phyloP scores from a whole-genome alignment of 345 rosid genomes.

The Microcos paniculata region DNA sequence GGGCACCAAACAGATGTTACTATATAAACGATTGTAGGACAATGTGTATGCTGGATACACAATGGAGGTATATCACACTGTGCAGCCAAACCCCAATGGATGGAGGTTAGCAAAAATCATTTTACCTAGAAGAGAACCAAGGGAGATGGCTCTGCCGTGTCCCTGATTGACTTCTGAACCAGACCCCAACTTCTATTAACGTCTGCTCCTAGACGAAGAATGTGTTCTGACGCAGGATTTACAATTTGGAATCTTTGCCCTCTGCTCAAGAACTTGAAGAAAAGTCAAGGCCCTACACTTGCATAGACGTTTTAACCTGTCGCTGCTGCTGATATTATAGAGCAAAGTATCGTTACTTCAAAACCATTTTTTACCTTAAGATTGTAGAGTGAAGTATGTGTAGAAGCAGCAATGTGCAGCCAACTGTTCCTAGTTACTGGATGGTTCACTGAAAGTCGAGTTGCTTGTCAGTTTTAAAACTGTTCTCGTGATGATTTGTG shows the following conservation, averaged over 20 bases:
- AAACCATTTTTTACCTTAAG: neutral
- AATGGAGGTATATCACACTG: too few species aligned
- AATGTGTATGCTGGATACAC: too few species aligned
- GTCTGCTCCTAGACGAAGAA: too few species aligned
- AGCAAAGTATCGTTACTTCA: constrained; percentile 1
- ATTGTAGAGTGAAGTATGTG: neutral
- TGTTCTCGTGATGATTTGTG: neutral
- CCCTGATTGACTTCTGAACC: too few species aligned
- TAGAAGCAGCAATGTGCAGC: neutral
- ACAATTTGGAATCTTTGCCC: constrained; percentile 67
- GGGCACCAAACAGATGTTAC: too few species aligned
- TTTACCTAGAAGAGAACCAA: too few species aligned
- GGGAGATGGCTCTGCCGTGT: too few species aligned
- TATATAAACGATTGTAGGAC: too few species aligned
- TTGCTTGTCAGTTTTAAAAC: neutral
- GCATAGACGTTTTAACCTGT: constrained; percentile 69
- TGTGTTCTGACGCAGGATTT: constrained; percentile 38
- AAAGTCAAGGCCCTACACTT: constrained; percentile 68
- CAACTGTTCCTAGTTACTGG: neutral
- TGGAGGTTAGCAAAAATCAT: too few species aligned
- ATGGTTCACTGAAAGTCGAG: neutral
- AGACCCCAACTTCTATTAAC: too few species aligned
- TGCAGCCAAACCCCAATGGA: too few species aligned
- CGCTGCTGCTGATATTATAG: constrained; percentile 69
- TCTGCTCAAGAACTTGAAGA: constrained; percentile 62